These are phyloP conservation scores for Russula foetens DNA, from an alignment of 768 basidiomycete species.

Conservation along the genomic window DNA sequence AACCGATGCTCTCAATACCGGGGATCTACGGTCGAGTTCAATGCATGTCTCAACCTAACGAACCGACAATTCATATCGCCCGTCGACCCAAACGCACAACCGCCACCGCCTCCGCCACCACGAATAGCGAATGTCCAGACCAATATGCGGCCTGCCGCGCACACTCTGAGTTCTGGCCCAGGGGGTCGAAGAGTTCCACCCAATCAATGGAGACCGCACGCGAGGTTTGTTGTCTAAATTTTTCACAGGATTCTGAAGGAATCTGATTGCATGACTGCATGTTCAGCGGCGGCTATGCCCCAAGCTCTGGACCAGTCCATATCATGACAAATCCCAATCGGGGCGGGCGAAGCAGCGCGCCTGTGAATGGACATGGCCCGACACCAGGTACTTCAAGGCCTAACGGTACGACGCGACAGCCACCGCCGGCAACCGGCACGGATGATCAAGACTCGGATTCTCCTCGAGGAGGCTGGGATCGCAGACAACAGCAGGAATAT, in stretches of 20 bases:
- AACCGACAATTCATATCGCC: slow-evolving; percentile 78
- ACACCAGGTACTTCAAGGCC: slow-evolving; percentile 19
- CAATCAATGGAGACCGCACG: slow-evolving; percentile 50
- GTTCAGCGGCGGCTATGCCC: slow-evolving; percentile 22
- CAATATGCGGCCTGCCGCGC: slow-evolving; percentile 59
- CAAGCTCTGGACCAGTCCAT: slow-evolving; percentile 38
- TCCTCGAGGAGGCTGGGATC: slow-evolving; percentile 1
- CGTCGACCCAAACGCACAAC: slow-evolving; percentile 51
- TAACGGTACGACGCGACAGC: slow-evolving; percentile 15
- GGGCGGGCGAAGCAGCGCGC: slow-evolving; percentile 30
- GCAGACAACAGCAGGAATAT: not conserved
- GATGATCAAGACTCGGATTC: slow-evolving; percentile 18
- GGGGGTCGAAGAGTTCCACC: slow-evolving; percentile 46
- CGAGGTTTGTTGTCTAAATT: slow-evolving; percentile 27
- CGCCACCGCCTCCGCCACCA: slow-evolving; percentile 27
- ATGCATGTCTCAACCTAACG: slow-evolving; percentile 83
- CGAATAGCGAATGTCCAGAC: slow-evolving; percentile 39
- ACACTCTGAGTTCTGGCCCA: slow-evolving; percentile 48
- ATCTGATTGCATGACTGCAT: not conserved
- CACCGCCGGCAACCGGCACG: not conserved
- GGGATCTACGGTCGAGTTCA: slow-evolving; percentile 81
- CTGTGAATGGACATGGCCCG: slow-evolving; percentile 19
- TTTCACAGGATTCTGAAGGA: not conserved
- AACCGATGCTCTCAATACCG: slow-evolving; percentile 93
- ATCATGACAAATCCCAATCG: slow-evolving; percentile 78